Evolutionary conservation across 192 early-diverging fungal genomes (phyloP), one percentile per base, ranked within the genome.

Genomic region (Mortierella hygrophila): DNA sequence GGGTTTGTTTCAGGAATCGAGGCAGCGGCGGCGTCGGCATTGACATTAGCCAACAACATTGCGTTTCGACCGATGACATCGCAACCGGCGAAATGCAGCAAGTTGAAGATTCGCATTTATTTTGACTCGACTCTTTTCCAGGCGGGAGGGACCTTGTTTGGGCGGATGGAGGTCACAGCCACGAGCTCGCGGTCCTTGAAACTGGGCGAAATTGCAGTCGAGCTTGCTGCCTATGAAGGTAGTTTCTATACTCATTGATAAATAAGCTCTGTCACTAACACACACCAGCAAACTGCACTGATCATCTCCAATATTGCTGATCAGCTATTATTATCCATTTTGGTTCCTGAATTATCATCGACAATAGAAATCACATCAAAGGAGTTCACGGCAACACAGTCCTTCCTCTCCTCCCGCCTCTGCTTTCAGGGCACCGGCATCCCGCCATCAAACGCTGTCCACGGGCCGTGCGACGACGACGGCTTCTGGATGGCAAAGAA

Each of bases 201-300:
- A 74, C 74, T 94, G 23, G 93, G 93, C n/a, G 93, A 94, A 78
- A 94, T 94, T 16, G 88, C 93, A 0, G 90, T 92, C 29, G 91
- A 94, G 76, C 70, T 94, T 68, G 90, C 89, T 26, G 93, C 92
- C 26, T 91, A 88, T 73, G 93, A 94, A 90, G 92, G 93, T 93
- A 87, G 37, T 5, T 26, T 10, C n/a, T 26, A 18, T 10, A 4
- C 55, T 26, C 23, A 57, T 10, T 9, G 44, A 29, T 40, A 40
- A 13, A 29, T 32, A 32, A 15, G 60, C 60, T 65, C 26, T 54
- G 7, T 52, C 29, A 26, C 8, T 49, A 18, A 46, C 44, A 46
- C 3, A 46, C 42, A 44, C 7, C 42, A 46, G 13, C 13, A 29
- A 29, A n/a, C 47, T 23, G 42, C 40, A 63, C 76, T 63, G 32